A percentile compares a stretch with the other conserved stretches of the same genome.
Conservation (phyloP, 2,329 filamentous ascomycete genomes). For the Colletotrichum gigasporum region DNA sequence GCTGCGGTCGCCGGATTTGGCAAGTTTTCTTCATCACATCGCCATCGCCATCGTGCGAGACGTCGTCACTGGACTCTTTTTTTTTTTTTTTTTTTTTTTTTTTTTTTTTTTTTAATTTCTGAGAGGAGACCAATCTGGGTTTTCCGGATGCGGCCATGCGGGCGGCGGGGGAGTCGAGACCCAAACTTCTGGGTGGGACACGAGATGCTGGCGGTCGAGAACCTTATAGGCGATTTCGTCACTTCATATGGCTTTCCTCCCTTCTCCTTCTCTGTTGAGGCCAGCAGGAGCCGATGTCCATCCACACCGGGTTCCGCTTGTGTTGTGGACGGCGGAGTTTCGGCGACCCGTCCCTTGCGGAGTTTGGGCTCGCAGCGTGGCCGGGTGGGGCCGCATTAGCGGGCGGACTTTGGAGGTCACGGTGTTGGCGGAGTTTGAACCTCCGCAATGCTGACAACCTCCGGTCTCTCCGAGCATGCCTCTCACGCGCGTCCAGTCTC, state of each 20-base stretch:
- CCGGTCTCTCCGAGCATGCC: not conserved
- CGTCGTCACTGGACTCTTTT: too few relatives aligned
- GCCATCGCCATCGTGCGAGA: not conserved
- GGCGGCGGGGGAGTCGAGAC: not conserved
- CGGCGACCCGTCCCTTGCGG: slow-evolving; percentile 12
- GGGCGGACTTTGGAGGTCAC: slow-evolving; percentile 21
- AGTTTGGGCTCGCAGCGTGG: not conserved
- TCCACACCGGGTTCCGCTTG: too few relatives aligned
- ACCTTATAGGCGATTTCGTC: too few relatives aligned
- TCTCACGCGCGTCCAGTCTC: not conserved
- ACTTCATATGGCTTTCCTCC: too few relatives aligned
- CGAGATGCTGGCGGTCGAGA: not conserved
- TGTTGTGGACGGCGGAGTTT: slow-evolving; percentile 15
- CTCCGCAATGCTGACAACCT: slow-evolving; percentile 7
- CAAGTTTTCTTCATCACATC: not conserved
- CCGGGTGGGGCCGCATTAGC: slow-evolving; percentile 25
- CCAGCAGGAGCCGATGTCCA: too few relatives aligned
- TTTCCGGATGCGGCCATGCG: slow-evolving; percentile 18
- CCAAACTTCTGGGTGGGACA: not conserved
- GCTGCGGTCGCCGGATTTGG: not conserved
- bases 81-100: too few relatives aligned
- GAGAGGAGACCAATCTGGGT: too few relatives aligned
- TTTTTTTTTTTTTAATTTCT: too few relatives aligned
- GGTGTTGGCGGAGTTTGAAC: slow-evolving; percentile 19
- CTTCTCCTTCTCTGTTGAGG: too few relatives aligned